Conservation (phyloP, 2,329 filamentous ascomycete species). For the Beauveria varroae region DNA sequence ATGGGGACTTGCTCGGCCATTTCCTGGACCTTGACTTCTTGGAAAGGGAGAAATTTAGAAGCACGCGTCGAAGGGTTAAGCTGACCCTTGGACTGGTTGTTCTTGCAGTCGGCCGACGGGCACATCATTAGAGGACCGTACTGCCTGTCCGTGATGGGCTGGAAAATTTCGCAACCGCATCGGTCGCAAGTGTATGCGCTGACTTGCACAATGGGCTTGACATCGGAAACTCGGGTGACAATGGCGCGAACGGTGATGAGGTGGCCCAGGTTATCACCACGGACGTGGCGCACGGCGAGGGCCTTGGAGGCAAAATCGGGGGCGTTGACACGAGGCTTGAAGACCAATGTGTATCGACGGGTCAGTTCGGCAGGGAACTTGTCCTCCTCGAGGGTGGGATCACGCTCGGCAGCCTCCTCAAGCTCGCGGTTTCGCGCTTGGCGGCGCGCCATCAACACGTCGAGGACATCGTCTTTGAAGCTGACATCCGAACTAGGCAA, state of each 20-base stretch:
- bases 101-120: conserved; percentile 80
- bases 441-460: conserved; percentile 91
- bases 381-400: conserved; percentile 59
- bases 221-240: conserved; percentile 89
- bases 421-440: conserved; percentile 78
- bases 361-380: conserved; percentile 90
- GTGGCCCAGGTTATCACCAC: conserved; percentile 84
- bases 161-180: conserved; percentile 95
- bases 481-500: conserved; percentile 68
- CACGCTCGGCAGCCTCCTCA: conserved; percentile 56
- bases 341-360: conserved; percentile 88
- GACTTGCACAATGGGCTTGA: conserved; percentile 95
- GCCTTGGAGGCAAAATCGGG: conserved; percentile 55
- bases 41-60: conserved; percentile 94
- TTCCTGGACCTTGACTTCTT: conserved; percentile 97
- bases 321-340: conserved; percentile 79
- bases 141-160: conserved; percentile 85
- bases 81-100: conserved; percentile 88
- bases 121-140: conserved; percentile 83
- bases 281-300: conserved; percentile 86
- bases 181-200: conserved; percentile 97
- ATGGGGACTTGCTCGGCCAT: conserved; percentile 99
- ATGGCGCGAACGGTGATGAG: conserved; percentile 94
- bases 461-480: conserved; percentile 95
- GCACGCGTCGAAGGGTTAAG: conserved; percentile 91